Evolutionary conservation across 129 eudicot species (phyloP).

Genomic region (Erigeron canadensis): DNA sequence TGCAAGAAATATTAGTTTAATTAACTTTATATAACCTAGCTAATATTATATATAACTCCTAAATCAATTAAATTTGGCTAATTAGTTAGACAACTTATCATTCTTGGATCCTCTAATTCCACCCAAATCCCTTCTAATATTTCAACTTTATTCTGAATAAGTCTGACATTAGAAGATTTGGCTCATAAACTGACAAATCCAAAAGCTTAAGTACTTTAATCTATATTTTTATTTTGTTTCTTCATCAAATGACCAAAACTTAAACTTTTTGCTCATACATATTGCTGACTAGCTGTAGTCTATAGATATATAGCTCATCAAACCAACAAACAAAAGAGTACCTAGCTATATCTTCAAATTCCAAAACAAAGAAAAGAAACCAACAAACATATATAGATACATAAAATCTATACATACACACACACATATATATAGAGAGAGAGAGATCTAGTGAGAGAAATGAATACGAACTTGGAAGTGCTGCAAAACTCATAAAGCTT

Average conservation of each 20-base stretch:
- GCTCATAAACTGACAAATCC: slow-evolving; percentile 21
- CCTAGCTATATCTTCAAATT: slow-evolving; percentile 20
- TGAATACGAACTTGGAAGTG: slow-evolving; percentile 59
- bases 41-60: neutral
- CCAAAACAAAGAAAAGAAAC: slow-evolving; percentile 8
- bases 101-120: slow-evolving; percentile 22
- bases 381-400: neutral
- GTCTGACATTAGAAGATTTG: slow-evolving; percentile 4
- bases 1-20: slow-evolving; percentile 8
- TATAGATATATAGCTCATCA: neutral
- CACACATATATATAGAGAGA: neutral
- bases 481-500: slow-evolving; percentile 63
- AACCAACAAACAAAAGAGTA: slow-evolving; percentile 7
- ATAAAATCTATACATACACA: no score
- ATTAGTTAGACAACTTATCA: neutral
- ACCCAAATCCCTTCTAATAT: neutral
- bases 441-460: slow-evolving; percentile 22
- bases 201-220: slow-evolving; percentile 14
- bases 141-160: neutral
- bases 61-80: neutral
- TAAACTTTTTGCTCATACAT: slow-evolving; percentile 10
- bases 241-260: neutral
- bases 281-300: neutral
- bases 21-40: slow-evolving; percentile 11
- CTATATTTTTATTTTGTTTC: slow-evolving; percentile 4